A percentile compares a stretch with the other conserved stretches of the same genome.
Evolutionary conservation across 2,329 filamentous ascomycete genomes (phyloP).

Genomic region (Diaporthe eres): DNA sequence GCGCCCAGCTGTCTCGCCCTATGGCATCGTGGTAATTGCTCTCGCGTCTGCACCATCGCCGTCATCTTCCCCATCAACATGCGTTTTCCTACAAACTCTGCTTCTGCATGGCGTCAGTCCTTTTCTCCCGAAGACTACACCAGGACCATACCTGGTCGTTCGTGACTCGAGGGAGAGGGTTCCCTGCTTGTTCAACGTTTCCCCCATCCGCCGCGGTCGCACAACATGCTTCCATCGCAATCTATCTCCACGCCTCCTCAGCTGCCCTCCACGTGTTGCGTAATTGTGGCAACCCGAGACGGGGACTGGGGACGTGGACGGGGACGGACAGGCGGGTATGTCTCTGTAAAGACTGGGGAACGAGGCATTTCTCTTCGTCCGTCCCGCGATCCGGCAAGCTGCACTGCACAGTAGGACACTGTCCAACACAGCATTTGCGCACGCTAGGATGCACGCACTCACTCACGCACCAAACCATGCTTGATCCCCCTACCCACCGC

Average conservation of each 20-base stretch:
- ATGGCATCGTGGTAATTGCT: neutral
- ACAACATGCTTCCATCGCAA: conserved; percentile 19
- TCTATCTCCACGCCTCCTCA: conserved; percentile 11
- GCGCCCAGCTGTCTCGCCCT: neutral
- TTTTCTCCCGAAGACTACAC: neutral
- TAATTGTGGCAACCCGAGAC: conserved; percentile 22
- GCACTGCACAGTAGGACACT: neutral
- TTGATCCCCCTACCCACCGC: conserved; percentile 8
- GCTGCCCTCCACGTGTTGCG: conserved; percentile 27
- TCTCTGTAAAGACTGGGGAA: neutral
- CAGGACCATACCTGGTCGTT: neutral
- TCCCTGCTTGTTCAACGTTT: conserved; percentile 1
- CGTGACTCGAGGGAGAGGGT: conserved; percentile 7
- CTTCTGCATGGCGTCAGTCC: conserved; percentile 1
- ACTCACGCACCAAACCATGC: neutral
- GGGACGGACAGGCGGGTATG: neutral
- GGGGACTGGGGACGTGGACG: neutral
- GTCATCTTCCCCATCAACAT: conserved; percentile 7
- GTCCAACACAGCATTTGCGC: neutral
- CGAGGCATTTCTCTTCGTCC: conserved; percentile 5
- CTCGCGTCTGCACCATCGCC: neutral
- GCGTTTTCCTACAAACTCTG: neutral
- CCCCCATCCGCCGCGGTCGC: neutral
- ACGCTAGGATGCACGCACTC: neutral
- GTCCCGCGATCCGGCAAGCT: neutral